Conservation (phyloP, 176 grass and related monocot species). For the Oropetium thomaeum region DNA sequence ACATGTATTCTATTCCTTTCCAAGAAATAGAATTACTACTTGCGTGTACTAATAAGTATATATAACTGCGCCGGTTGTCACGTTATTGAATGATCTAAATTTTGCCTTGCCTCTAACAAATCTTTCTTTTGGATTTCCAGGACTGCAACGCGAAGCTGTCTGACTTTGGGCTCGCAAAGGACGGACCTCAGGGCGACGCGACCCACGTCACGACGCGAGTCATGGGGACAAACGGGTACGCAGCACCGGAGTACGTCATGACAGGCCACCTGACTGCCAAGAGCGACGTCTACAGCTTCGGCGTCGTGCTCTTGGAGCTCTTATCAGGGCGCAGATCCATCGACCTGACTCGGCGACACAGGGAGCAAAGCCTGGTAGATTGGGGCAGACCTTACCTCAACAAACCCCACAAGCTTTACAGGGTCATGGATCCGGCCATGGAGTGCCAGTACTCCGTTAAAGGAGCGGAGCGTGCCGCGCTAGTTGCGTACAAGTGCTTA, state of each 20-base stretch:
- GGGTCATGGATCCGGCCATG: constrained; percentile 57
- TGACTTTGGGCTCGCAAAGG: constrained; percentile 88
- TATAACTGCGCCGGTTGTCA: background rate
- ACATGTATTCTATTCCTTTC: no score
- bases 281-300: constrained; percentile 80
- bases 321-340: constrained; percentile 42
- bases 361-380: constrained; percentile 74
- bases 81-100: background rate
- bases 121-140: constrained; percentile 39
- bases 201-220: constrained; percentile 75
- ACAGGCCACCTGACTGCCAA: constrained; percentile 66
- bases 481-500: constrained; percentile 72
- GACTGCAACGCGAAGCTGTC: constrained; percentile 69
- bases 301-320: constrained; percentile 68
- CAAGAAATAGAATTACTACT: no score
- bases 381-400: constrained; percentile 56
- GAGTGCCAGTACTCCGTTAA: constrained; percentile 48
- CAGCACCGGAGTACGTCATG: constrained; percentile 74
- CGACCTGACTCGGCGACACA: constrained; percentile 32
- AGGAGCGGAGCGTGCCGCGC: constrained; percentile 42
- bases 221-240: constrained; percentile 80
- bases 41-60: no score
- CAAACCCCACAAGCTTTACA: constrained; percentile 28
- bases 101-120: constrained; percentile 14
- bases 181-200: constrained; percentile 66